Evolutionary conservation across 768 basidiomycete genomes (phyloP), one percentile per base, ranked within the genome.

Genomic region (Rhizopogon vulgaris): DNA sequence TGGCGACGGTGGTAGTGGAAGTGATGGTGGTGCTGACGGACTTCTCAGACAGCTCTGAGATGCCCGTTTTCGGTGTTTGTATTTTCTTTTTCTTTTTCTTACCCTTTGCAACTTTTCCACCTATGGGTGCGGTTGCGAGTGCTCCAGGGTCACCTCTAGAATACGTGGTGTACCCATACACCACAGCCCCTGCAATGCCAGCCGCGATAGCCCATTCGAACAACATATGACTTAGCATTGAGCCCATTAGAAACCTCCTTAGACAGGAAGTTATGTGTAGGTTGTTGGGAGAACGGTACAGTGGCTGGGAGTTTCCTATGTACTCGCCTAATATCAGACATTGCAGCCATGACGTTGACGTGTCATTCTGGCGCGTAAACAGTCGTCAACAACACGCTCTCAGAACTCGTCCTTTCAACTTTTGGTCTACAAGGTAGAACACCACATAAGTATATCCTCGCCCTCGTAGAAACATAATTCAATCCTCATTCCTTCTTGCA

Each of bases 191-290:
- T 40, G 69, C 69, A 38, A 77, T 64, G 41, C 74, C 67, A 28
- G 67, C 63, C 25, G 65, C 62, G 39, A 75, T 27, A 27, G 70
- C 64, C 38, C 65, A 54, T 57, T 78, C 73, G 18, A 73, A 50
- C 17, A 73, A 63, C 11, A 79, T 47, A 37, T 67, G 63, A 54
- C 78, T 80, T 52, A 75, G 72, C 48, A 74, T 58, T 18, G 74
- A 70, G 41, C 78, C 78, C 78, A 79, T 79, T 12, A 42, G 52
- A 34, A 32, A 34, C 32, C 32, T 34, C 11, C 32, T 12, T 34
- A 12, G 32, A 34, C 32, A 9, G 32, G 11, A 34, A 12, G 32
- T 34, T 10, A 5, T 34, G 4, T 11, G 32, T 30, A 32, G 34
- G 3, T 22, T 9, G 52, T 38, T 15, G 12, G 38, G 52, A 41